Conservation (phyloP, 495 filamentous ascomycete genomes). For the Schizothecium vesticola region DNA sequence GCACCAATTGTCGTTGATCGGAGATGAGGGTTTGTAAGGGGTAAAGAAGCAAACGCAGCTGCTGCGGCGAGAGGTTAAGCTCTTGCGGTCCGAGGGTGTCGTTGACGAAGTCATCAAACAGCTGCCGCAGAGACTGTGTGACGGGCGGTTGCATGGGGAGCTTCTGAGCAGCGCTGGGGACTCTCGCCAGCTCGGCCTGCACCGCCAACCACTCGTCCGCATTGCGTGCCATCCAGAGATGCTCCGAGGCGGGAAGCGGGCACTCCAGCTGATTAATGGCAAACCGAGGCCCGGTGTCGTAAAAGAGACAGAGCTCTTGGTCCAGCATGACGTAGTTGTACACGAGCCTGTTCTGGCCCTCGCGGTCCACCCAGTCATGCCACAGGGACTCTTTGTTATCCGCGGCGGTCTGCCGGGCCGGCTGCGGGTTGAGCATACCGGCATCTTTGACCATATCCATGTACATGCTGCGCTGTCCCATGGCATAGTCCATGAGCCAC, state of each 20-base stretch:
- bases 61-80: constrained; percentile 38
- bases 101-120: constrained; percentile 52
- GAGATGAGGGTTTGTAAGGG: constrained; percentile 47
- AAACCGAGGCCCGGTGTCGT: constrained; percentile 54
- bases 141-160: constrained; percentile 35
- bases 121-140: constrained; percentile 48
- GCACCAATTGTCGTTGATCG: constrained; percentile 45
- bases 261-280: constrained; percentile 52
- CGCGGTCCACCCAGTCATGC: constrained; percentile 53
- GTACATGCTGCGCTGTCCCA: constrained; percentile 65
- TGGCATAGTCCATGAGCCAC: constrained; percentile 66
- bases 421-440: constrained; percentile 44
- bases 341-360: constrained; percentile 54
- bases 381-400: constrained; percentile 46
- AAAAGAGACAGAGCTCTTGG: constrained; percentile 59
- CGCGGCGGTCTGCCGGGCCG: constrained; percentile 26
- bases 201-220: constrained; percentile 46
- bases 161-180: constrained; percentile 33
- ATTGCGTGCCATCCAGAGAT: constrained; percentile 44
- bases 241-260: constrained; percentile 52
- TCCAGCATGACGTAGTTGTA: constrained; percentile 65
- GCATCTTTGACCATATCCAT: constrained; percentile 55
- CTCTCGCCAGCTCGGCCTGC: constrained; percentile 42
- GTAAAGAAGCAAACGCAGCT: constrained; percentile 48
- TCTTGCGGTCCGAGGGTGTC: constrained; percentile 35